phyloP scores from a whole-genome alignment of 192 early-diverging fungal species.

The Diversispora eburnea region DNA sequence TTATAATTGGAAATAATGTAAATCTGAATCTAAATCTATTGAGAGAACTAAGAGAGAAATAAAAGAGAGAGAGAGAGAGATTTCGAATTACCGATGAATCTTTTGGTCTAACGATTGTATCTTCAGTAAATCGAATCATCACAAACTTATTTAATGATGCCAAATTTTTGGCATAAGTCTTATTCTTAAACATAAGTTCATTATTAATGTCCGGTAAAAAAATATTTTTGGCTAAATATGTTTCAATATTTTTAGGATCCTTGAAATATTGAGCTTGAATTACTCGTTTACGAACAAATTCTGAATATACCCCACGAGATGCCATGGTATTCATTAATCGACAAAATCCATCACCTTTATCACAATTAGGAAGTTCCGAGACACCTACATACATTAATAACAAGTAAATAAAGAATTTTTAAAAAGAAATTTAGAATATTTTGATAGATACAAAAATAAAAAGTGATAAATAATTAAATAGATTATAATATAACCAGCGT shows the following conservation, averaged over 20 bases:
- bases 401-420: background rate
- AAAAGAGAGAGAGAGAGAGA: background rate
- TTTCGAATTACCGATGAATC: conserved; percentile 48
- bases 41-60: background rate
- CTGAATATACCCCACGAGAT: conserved; percentile 74
- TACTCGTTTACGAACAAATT: conserved; percentile 76
- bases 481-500: conserved; percentile 48
- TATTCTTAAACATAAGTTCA: conserved; percentile 57
- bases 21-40: conserved; percentile 1
- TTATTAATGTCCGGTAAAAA: conserved; percentile 91
- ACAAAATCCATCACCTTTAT: conserved; percentile 55
- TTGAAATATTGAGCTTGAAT: conserved; percentile 97
- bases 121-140: conserved; percentile 76
- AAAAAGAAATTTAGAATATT: background rate
- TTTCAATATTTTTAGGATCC: conserved; percentile 56
- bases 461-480: no score
- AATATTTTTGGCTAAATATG: conserved; percentile 72
- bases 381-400: conserved; percentile 45
- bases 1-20: background rate
- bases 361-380: conserved; percentile 77
- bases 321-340: conserved; percentile 73
- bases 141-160: conserved; percentile 69
- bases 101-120: conserved; percentile 70
- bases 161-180: conserved; percentile 58
- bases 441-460: background rate